phyloP scores from a whole-genome alignment of 352 stramenopile genomes.

The Phytophthora cajani region DNA sequence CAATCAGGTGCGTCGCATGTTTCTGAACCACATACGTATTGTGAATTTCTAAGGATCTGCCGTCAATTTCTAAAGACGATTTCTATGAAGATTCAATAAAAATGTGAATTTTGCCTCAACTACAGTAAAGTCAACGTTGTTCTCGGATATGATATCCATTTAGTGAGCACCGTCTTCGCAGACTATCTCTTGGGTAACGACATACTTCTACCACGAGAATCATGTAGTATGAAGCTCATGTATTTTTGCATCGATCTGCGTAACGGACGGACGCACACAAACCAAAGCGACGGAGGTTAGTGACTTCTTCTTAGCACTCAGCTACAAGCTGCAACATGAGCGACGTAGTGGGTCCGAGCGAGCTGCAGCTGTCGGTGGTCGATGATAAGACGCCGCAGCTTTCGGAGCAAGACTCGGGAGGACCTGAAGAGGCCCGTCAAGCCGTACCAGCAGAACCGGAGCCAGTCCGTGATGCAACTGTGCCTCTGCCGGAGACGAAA shows the following conservation, averaged over 20 bases:
- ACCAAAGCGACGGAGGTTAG: constrained; percentile 18
- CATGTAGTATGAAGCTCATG: not conserved
- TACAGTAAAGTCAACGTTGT: too few relatives aligned
- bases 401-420: not conserved
- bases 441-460: constrained; percentile 12
- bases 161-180: too few relatives aligned
- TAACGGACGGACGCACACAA: constrained; percentile 22
- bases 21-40: not conserved
- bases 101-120: too few relatives aligned
- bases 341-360: constrained; percentile 23
- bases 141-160: too few relatives aligned
- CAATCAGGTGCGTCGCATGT: constrained; percentile 1
- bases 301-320: constrained; percentile 26
- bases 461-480: too few relatives aligned
- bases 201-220: too few relatives aligned
- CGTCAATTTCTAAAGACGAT: not conserved
- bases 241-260: constrained; percentile 2
- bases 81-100: not conserved
- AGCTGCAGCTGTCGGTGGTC: constrained; percentile 21
- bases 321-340: constrained; percentile 14
- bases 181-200: too few relatives aligned
- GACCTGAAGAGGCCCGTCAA: constrained; percentile 27
- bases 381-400: constrained; percentile 12
- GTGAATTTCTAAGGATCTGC: not conserved
- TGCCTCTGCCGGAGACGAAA: constrained; percentile 11